Conservation (phyloP, 2,329 filamentous ascomycete genomes). For the Colletotrichum falcatum region DNA sequence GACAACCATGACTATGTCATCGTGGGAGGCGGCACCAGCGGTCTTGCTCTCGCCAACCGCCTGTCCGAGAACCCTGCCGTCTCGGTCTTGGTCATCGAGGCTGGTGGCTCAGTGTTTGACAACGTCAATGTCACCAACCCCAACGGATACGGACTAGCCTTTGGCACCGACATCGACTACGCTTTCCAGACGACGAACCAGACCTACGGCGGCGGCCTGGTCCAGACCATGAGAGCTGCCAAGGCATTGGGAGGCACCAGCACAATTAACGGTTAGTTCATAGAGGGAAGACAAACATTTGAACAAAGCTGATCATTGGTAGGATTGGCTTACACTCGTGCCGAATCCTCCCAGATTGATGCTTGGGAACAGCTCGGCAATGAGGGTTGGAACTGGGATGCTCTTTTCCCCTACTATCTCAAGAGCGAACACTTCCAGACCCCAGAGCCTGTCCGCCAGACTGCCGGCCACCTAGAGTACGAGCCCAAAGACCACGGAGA, state of each 20-base stretch:
- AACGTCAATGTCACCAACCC: constrained; percentile 51
- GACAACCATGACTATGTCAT: constrained; percentile 52
- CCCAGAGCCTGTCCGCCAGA: constrained; percentile 45
- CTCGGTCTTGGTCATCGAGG: constrained; percentile 50
- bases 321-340: constrained; percentile 62
- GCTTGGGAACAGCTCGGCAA: constrained; percentile 59
- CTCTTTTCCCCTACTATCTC: constrained; percentile 60
- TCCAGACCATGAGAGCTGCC: constrained; percentile 50
- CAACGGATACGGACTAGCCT: constrained; percentile 44
- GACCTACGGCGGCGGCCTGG: constrained; percentile 47
- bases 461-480: constrained; percentile 47
- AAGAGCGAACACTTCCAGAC: constrained; percentile 54
- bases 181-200: constrained; percentile 51
- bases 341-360: constrained; percentile 55
- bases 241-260: constrained; percentile 56
- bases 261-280: constrained; percentile 52
- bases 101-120: constrained; percentile 50
- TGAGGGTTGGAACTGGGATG: constrained; percentile 58
- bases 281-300: background rate
- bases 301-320: constrained; percentile 18
- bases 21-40: constrained; percentile 53
- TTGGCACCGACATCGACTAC: constrained; percentile 50
- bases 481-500: constrained; percentile 51
- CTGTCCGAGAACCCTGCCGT: constrained; percentile 50
- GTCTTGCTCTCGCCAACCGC: constrained; percentile 53